A percentile compares a stretch with the other conserved stretches of the same genome.
Evolutionary conservation across 2,329 filamentous ascomycete species (phyloP).

Genomic region (Arthrobotrys sphaeroides): DNA sequence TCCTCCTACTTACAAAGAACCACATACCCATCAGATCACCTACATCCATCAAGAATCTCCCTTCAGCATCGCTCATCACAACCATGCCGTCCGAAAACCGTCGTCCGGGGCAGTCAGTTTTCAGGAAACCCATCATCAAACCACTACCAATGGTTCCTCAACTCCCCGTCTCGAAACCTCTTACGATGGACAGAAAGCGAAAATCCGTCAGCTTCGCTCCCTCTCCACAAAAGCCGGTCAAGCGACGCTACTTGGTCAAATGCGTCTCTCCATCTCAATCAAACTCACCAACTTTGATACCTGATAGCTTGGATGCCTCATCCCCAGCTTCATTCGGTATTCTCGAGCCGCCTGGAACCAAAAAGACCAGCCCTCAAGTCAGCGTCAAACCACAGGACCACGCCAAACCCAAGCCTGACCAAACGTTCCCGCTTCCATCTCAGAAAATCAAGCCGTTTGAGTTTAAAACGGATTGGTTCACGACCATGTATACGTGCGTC

Average conservation of each 20-base stretch:
- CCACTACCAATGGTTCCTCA: neutral
- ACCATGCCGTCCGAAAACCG: no score
- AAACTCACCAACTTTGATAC: neutral
- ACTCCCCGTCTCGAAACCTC: neutral
- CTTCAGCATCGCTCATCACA: neutral
- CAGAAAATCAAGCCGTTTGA: constrained; percentile 21
- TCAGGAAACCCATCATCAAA: neutral
- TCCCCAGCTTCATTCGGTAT: neutral
- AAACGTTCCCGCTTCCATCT: neutral
- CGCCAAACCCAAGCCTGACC: neutral
- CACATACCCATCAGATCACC: no score
- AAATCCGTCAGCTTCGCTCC: constrained; percentile 13
- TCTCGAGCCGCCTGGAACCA: neutral
- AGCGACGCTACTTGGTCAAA: neutral
- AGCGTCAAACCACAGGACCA: neutral
- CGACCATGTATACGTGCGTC: constrained; percentile 10
- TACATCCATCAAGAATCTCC: no score
- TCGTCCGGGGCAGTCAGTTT: no score
- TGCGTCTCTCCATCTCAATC: neutral
- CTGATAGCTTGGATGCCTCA: neutral
- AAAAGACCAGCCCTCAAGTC: no score
- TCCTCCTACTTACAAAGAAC: no score
- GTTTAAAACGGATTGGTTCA: constrained; percentile 24
- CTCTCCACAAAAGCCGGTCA: neutral
- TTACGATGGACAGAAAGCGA: neutral